Evolutionary conservation across 2,329 filamentous ascomycete species (phyloP).

Genomic region (Trichoderma citrinoviride): DNA sequence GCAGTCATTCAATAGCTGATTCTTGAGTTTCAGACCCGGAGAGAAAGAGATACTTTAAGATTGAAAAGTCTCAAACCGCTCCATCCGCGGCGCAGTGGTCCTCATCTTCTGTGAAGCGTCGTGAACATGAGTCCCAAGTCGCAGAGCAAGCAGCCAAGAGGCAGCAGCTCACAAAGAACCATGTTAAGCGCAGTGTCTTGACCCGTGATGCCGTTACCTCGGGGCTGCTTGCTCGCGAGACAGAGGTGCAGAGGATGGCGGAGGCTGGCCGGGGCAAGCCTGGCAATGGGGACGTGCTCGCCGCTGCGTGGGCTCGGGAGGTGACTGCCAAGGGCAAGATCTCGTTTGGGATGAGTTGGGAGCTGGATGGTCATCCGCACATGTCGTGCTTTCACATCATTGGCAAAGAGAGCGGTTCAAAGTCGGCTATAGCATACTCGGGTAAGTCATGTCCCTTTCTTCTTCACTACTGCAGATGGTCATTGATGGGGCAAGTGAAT

Average conservation of each 20-base stretch:
- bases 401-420: constrained; percentile 39
- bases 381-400: constrained; percentile 43
- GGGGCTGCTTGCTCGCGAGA: constrained; percentile 32
- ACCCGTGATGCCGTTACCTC: constrained; percentile 35
- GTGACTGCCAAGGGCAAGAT: constrained; percentile 42
- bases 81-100: constrained; percentile 54
- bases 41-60: constrained; percentile 67
- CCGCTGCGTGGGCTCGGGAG: constrained; percentile 41
- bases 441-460: constrained; percentile 37
- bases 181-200: constrained; percentile 40
- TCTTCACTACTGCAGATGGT: background rate
- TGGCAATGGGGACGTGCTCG: constrained; percentile 30
- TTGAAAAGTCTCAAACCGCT: constrained; percentile 57
- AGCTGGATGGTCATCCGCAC: constrained; percentile 31
- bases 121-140: constrained; percentile 45
- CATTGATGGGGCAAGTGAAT: background rate
- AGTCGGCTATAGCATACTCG: constrained; percentile 44
- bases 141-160: constrained; percentile 30
- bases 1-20: background rate
- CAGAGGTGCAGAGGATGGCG: constrained; percentile 22
- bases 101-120: constrained; percentile 56
- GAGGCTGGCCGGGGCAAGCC: constrained; percentile 27
- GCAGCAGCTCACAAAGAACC: constrained; percentile 34
- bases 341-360: constrained; percentile 34
- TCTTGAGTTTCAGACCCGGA: constrained; percentile 43